phyloP scores from a whole-genome alignment of 1,139 yeast genomes.

The Torulaspora pretoriensis region DNA sequence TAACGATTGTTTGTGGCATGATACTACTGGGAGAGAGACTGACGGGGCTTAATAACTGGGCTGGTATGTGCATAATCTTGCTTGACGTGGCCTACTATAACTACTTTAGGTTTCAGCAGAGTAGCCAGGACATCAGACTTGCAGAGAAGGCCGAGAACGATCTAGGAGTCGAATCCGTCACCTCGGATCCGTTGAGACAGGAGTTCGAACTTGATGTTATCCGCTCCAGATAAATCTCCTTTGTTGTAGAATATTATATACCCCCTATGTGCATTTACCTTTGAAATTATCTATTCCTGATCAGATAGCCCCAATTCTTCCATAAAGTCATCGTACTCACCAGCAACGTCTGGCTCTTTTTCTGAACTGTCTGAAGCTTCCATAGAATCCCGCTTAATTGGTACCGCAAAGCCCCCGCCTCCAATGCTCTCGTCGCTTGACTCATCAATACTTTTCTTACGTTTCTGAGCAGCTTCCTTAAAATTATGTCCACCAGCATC shows the following conservation, averaged over 20 bases:
- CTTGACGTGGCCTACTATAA: constrained; percentile 80
- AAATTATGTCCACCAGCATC: neutral
- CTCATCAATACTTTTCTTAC: constrained; percentile 1
- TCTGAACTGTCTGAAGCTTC: neutral
- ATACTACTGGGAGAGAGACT: constrained; percentile 72
- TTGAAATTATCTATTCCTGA: constrained; percentile 3
- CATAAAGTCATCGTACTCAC: constrained; percentile 30
- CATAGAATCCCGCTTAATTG: neutral
- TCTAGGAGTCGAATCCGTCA: constrained; percentile 14
- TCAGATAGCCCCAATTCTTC: constrained; percentile 22
- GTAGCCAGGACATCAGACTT: constrained; percentile 1
- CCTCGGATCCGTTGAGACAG: constrained; percentile 19
- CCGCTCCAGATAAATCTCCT: neutral
- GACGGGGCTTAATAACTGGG: constrained; percentile 53
- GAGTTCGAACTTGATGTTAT: constrained; percentile 24
- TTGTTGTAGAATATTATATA: neutral
- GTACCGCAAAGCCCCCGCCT: constrained; percentile 1
- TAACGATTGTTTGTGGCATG: constrained; percentile 71
- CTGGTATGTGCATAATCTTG: constrained; percentile 78
- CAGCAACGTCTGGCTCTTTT: constrained; percentile 8
- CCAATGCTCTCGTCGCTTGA: neutral
- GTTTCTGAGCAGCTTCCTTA: neutral
- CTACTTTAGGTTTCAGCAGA: constrained; percentile 49
- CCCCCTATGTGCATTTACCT: neutral
- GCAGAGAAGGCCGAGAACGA: constrained; percentile 6